phyloP scores from a whole-genome alignment of 352 stramenopile species.

The Phytopythium ostracodes region DNA sequence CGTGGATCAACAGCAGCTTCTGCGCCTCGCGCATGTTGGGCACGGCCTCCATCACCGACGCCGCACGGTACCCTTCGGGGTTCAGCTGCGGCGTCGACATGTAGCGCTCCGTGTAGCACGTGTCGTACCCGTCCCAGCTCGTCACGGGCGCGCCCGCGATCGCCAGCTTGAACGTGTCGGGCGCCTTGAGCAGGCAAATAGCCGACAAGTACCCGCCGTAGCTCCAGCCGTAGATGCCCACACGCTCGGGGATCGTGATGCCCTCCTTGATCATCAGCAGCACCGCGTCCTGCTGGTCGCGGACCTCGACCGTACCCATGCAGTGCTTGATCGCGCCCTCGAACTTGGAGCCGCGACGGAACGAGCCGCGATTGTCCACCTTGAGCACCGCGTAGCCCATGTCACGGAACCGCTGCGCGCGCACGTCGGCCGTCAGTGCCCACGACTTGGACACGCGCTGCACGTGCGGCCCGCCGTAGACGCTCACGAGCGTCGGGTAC shows the following conservation, averaged over 20 bases:
- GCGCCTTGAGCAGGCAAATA: conserved; percentile 95
- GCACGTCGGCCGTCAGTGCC: conserved; percentile 92
- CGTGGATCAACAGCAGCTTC: conserved; percentile 95
- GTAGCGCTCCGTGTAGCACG: conserved; percentile 98
- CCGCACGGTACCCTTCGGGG: conserved; percentile 87
- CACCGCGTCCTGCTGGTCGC: conserved; percentile 83
- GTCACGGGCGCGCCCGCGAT: conserved; percentile 96
- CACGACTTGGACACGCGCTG: conserved; percentile 93
- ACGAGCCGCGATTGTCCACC: conserved; percentile 95
- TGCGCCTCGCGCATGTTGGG: conserved; percentile 84
- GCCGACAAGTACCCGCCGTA: conserved; percentile 97
- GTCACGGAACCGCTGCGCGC: conserved; percentile 88
- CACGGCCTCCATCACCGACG: conserved; percentile 92
- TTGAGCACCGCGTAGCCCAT: conserved; percentile 96
- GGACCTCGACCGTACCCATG: conserved; percentile 90
- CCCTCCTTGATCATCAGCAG: conserved; percentile 79
- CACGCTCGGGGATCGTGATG: conserved; percentile 81
- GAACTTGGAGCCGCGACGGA: conserved; percentile 89
- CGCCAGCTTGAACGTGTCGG: conserved; percentile 94
- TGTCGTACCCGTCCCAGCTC: conserved; percentile 98
- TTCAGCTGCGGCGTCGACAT: conserved; percentile 95
- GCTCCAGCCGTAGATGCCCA: conserved; percentile 98
- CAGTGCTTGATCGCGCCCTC: conserved; percentile 92
- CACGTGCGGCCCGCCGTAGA: conserved; percentile 97
- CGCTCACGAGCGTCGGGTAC: conserved; percentile 94